Percentiles rank a stretch among this genome's conserved stretches.
phyloP scores from a whole-genome alignment of 1,139 yeast genomes.

The Debaryomyces sp. region DNA sequence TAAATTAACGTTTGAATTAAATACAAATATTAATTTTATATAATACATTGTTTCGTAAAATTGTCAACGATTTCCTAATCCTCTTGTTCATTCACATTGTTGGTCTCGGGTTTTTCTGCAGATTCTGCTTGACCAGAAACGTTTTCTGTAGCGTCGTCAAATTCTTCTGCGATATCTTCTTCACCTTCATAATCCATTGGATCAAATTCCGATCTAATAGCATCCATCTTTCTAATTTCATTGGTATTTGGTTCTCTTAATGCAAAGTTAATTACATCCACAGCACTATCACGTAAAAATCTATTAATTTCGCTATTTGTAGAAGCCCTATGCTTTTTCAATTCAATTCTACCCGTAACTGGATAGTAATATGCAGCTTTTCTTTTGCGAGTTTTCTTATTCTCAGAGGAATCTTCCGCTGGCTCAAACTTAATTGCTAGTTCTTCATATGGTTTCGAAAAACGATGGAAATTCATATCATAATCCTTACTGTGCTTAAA shows the following conservation, averaged over 20 bases:
- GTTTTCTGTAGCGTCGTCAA: conserved; percentile 3
- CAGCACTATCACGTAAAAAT: conserved; percentile 52
- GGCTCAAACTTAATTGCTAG: conserved; percentile 49
- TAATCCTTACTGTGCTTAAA: conserved; percentile 76
- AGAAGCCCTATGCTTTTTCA: conserved; percentile 76
- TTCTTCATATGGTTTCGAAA: conserved; percentile 49
- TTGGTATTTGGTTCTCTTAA: conserved; percentile 74
- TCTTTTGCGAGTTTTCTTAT: conserved; percentile 37
- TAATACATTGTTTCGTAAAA: conserved; percentile 8
- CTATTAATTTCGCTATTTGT: conserved; percentile 51
- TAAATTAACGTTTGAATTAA: neutral
- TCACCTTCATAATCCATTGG: conserved; percentile 48
- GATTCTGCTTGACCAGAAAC: conserved; percentile 4
- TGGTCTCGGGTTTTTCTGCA: conserved; percentile 1
- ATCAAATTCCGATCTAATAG: conserved; percentile 67
- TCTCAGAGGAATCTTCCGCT: conserved; percentile 53
- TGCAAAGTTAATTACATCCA: conserved; percentile 58
- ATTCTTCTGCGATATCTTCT: conserved; percentile 14
- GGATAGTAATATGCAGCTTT: conserved; percentile 78
- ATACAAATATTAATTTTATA: conserved; percentile 1
- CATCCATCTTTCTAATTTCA: conserved; percentile 71
- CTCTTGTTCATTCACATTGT: neutral
- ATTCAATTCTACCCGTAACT: conserved; percentile 72
- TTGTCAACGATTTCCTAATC: conserved; percentile 7
- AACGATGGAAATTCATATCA: conserved; percentile 67